phyloP scores from a whole-genome alignment of 2,329 filamentous ascomycete genomes.

The Atkinsonella hypoxylon region DNA sequence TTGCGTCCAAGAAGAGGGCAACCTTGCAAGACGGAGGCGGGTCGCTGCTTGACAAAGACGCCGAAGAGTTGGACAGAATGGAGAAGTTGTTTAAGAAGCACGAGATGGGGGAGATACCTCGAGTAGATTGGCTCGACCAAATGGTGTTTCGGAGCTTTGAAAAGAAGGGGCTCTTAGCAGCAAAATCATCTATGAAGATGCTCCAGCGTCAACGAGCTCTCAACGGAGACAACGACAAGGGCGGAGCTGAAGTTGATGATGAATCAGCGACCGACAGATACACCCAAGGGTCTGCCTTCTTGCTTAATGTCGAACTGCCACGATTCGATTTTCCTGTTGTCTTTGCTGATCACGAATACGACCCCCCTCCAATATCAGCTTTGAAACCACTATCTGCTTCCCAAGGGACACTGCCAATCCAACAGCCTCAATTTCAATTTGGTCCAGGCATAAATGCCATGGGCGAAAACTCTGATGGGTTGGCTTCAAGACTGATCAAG shows the following conservation, averaged over 20 bases:
- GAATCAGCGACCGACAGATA: slow-evolving; percentile 30
- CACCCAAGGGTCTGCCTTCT: slow-evolving; percentile 49
- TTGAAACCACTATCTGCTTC: slow-evolving; percentile 46
- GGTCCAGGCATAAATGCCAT: slow-evolving; percentile 77
- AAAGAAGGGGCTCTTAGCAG: slow-evolving; percentile 55
- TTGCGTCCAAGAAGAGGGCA: slow-evolving; percentile 42
- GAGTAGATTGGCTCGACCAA: slow-evolving; percentile 91
- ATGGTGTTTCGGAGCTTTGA: slow-evolving; percentile 86
- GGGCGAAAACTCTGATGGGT: slow-evolving; percentile 35
- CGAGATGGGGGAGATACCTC: slow-evolving; percentile 90
- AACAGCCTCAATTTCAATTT: slow-evolving; percentile 77
- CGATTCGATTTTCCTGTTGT: slow-evolving; percentile 93
- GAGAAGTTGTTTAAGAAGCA: slow-evolving; percentile 93
- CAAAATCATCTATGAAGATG: slow-evolving; percentile 50
- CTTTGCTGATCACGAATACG: slow-evolving; percentile 89
- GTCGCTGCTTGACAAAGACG: slow-evolving; percentile 51
- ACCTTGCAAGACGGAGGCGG: slow-evolving; percentile 37
- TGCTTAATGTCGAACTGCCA: slow-evolving; percentile 81
- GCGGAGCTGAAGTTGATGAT: slow-evolving; percentile 18
- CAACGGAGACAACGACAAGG: slow-evolving; percentile 23
- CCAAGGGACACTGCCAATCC: slow-evolving; percentile 60
- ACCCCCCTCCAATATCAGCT: slow-evolving; percentile 68
- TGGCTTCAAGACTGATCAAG: slow-evolving; percentile 55
- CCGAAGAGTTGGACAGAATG: slow-evolving; percentile 77
- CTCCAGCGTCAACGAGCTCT: slow-evolving; percentile 35